These are phyloP conservation scores for Zygoascus meyerae DNA, from an alignment of 1,139 yeast genomes.

Conservation along the genomic window DNA sequence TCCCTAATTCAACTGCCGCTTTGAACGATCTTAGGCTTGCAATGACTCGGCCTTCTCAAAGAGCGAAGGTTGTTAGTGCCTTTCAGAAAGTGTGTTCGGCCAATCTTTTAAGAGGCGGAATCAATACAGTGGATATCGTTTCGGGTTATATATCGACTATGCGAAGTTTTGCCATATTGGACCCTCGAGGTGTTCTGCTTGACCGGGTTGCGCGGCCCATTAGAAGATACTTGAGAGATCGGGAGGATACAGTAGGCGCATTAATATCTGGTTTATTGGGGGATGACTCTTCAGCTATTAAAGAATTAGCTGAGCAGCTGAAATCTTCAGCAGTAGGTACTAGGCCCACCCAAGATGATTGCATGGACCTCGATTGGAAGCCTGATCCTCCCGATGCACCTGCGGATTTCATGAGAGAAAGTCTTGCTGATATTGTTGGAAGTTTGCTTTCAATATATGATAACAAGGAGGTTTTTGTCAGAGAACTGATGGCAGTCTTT, in stretches of 20 bases:
- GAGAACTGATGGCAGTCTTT: constrained; percentile 63
- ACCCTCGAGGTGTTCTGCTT: constrained; percentile 78
- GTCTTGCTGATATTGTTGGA: constrained; percentile 55
- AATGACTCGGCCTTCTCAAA: constrained; percentile 32
- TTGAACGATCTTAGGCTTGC: constrained; percentile 53
- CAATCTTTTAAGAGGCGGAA: constrained; percentile 70
- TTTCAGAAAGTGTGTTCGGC: constrained; percentile 49
- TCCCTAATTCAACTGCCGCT: constrained; percentile 55
- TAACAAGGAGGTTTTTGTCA: constrained; percentile 64
- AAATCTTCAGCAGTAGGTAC: constrained; percentile 8
- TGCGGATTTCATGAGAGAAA: constrained; percentile 69
- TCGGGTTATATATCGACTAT: constrained; percentile 67
- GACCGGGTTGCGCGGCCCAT: constrained; percentile 76
- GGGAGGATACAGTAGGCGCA: constrained; percentile 67
- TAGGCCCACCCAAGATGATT: constrained; percentile 33
- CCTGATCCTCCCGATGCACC: constrained; percentile 95
- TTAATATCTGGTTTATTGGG: constrained; percentile 69
- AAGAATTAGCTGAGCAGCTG: constrained; percentile 39
- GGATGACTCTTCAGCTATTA: constrained; percentile 49
- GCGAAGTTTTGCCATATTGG: constrained; percentile 66
- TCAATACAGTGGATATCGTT: constrained; percentile 71
- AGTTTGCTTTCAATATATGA: constrained; percentile 73
- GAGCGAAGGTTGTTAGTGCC: constrained; percentile 48
- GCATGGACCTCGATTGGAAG: constrained; percentile 55
- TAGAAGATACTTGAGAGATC: constrained; percentile 55